Base-by-base conservation (phyloP, 352 stramenopile genomes). In the Globisporangium cederbergense region DNA sequence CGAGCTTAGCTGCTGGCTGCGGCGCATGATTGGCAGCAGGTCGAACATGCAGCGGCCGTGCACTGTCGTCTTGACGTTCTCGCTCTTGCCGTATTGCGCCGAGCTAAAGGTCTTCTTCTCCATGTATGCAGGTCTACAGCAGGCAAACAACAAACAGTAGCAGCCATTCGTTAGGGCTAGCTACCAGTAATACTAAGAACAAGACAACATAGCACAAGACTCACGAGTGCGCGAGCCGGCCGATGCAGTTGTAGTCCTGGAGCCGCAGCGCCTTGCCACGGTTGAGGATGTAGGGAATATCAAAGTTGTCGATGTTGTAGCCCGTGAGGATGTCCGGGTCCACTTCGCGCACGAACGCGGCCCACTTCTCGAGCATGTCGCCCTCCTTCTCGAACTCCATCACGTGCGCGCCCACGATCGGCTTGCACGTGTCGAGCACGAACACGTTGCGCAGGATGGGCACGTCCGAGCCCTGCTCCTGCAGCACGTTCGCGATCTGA, bases 301-400 rank as follows among this genome's bases (percentile, higher is more conserved):
- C 98, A 73, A 99, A 99, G 77, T 99, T 99, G 73, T 99, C 86
- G 57, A 99, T 98, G 73, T 99, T 99, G 83, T 99, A 99, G 20
- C 98, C 98, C 30, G 98, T 99, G 64, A 99, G 92, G 60, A 99
- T 98, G 72, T 99, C 98, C 20, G 97, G 96, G 71, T 99, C 98
- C 66, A 88, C 90, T 59, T 91, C 79, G 59, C 96, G 84, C 40
- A 99, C 80, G 73, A 99, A 99, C 4, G 76, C 71, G n/a, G 91
- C 83, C 97, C 97, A 99, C 52, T 98, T 97, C 62, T 99, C 84
- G 13, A 99, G 86, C 83, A 99, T 89, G 5, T 99, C 96, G 55
- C 89, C 79, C 79, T 99, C 98, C 5, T 87, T 89, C 16, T 98
- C 90, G 68, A 97, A 99, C 40, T 97, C 89, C 66, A 99, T 94